These are phyloP conservation scores for Penicillium dipodomyicola DNA, from an alignment of 495 filamentous ascomycete species.

Conservation along the genomic window DNA sequence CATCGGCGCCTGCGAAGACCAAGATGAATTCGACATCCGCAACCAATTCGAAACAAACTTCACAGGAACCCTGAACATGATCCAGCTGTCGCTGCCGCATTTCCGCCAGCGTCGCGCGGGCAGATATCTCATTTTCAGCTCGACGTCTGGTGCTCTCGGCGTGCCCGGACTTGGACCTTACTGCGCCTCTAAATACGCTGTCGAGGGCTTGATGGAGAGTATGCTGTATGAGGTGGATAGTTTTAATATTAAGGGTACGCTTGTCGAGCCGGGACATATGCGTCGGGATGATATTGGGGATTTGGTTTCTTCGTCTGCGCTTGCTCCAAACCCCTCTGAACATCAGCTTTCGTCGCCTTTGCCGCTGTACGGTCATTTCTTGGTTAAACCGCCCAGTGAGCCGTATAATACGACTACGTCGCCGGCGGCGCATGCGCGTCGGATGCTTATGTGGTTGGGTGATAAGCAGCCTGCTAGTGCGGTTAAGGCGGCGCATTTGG, in stretches of 20 bases:
- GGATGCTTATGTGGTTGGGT: constrained; percentile 94
- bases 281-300: constrained; percentile 64
- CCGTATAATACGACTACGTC: constrained; percentile 73
- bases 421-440: constrained; percentile 83
- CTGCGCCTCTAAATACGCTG: constrained; percentile 94
- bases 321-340: constrained; percentile 26
- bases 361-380: constrained; percentile 85
- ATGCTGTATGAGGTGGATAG: constrained; percentile 93
- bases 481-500: constrained; percentile 89
- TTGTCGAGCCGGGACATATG: constrained; percentile 88
- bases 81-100: constrained; percentile 84
- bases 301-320: constrained; percentile 30
- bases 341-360: constrained; percentile 50
- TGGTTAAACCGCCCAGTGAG: constrained; percentile 79
- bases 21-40: constrained; percentile 89
- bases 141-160: constrained; percentile 81
- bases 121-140: constrained; percentile 90
- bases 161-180: constrained; percentile 91
- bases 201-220: constrained; percentile 90
- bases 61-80: constrained; percentile 89
- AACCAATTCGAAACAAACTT: constrained; percentile 98
- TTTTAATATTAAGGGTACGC: constrained; percentile 87
- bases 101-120: constrained; percentile 74
- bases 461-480: constrained; percentile 90
- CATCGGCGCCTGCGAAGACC: constrained; percentile 94